A percentile compares a stretch with the other conserved stretches of the same genome.
Evolutionary conservation across 305 asterid species (phyloP).

Genomic region (Solanum hybrid): DNA sequence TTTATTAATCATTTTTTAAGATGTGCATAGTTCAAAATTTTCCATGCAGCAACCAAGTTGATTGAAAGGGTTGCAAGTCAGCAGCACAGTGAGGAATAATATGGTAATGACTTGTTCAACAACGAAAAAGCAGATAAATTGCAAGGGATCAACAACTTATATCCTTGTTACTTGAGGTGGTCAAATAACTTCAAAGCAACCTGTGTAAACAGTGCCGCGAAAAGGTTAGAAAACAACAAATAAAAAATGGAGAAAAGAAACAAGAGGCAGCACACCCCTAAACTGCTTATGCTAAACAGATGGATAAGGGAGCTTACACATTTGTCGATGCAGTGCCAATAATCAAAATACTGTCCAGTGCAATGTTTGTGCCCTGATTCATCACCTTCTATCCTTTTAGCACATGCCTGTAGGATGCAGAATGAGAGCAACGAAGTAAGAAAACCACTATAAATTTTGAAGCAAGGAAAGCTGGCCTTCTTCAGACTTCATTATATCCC

Average conservation of each 20-base stretch:
- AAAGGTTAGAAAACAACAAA: background rate
- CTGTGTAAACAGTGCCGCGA: background rate
- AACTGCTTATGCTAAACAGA: background rate
- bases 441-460: background rate
- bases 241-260: background rate
- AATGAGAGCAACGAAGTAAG: background rate
- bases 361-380: slow-evolving; percentile 67
- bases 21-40: slow-evolving; percentile 2
- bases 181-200: slow-evolving; percentile 8
- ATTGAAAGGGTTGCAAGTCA: background rate
- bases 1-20: background rate
- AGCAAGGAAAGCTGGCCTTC: background rate
- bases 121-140: background rate
- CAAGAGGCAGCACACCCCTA: background rate
- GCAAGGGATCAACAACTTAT: background rate
- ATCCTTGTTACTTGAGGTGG: slow-evolving; percentile 4
- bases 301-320: slow-evolving; percentile 34
- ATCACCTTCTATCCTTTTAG: slow-evolving; percentile 60
- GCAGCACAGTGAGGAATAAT: background rate
- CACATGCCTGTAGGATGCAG: slow-evolving; percentile 37
- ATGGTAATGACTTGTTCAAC: background rate
- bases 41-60: background rate
- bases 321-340: slow-evolving; percentile 63
- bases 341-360: slow-evolving; percentile 80
- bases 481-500: background rate